A percentile compares a stretch with the other conserved stretches of the same genome.
These are phyloP conservation scores for Myxozyma mucilagina DNA, from an alignment of 805 yeast genomes.

Conservation along the genomic window DNA sequence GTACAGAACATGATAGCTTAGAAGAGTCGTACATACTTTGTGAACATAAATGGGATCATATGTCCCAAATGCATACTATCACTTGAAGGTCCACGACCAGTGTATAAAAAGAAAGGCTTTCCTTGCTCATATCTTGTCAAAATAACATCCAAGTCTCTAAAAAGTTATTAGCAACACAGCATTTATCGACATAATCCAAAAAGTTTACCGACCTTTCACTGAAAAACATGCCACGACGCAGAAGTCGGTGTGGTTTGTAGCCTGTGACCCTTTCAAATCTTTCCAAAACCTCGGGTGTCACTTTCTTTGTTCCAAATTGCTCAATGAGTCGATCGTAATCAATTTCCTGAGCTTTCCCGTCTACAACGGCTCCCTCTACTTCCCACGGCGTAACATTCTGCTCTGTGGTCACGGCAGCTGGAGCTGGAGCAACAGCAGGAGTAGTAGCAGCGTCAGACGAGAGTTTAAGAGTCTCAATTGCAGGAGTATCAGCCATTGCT, in stretches of 20 bases:
- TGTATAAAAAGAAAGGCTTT: conserved; percentile 90
- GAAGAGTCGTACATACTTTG: conserved; percentile 48
- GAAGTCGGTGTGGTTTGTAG: conserved; percentile 82
- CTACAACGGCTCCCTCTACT: conserved; percentile 96
- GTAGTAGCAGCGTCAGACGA: background rate
- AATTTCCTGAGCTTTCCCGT: conserved; percentile 85
- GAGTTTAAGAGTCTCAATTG: conserved; percentile 10
- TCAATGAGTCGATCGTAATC: conserved; percentile 86
- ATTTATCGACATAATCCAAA: background rate
- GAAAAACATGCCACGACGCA: conserved; percentile 89
- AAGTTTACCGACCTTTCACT: conserved; percentile 58
- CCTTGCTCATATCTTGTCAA: conserved; percentile 90
- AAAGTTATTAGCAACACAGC: background rate
- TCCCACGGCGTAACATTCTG: conserved; percentile 95
- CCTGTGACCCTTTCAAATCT: conserved; percentile 86
- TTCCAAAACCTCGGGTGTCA: conserved; percentile 66
- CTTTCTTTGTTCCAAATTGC: conserved; percentile 81
- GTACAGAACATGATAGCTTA: background rate
- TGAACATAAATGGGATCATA: conserved; percentile 91
- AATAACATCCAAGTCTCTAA: conserved; percentile 52
- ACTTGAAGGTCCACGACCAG: conserved; percentile 96
- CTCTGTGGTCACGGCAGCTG: conserved; percentile 37
- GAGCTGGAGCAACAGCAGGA: background rate
- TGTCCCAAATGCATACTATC: conserved; percentile 97
- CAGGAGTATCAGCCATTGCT: conserved; percentile 17